These are phyloP conservation scores for Sugiyamaella boreocaroliniensis DNA, from an alignment of 805 yeast genomes.

Conservation along the genomic window DNA sequence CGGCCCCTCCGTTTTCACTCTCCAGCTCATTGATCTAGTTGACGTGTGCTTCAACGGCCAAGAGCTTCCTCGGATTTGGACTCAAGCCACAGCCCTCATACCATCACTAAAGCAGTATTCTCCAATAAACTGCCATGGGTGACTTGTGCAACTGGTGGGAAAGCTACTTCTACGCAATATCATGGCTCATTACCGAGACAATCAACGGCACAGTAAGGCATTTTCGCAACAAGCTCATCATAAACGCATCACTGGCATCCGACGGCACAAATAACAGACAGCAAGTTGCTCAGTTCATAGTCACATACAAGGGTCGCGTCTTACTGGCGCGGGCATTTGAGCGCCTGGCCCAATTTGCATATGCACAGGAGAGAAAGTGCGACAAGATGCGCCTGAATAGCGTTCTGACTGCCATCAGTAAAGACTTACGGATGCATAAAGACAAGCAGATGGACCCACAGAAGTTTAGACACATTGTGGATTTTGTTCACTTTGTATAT, in stretches of 20 bases:
- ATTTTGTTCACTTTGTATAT: background rate
- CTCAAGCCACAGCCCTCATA: too few relatives aligned
- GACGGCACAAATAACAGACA: background rate
- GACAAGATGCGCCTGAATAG: background rate
- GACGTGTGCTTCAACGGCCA: too few relatives aligned
- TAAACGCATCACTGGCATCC: background rate
- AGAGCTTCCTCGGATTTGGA: too few relatives aligned
- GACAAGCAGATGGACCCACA: background rate
- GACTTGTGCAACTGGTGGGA: background rate
- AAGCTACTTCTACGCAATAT: background rate
- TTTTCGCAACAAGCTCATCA: background rate
- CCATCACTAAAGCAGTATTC: too few relatives aligned
- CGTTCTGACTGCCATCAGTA: background rate
- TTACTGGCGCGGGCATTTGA: constrained; percentile 22
- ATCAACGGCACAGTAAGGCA: background rate
- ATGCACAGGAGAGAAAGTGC: background rate
- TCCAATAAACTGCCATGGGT: background rate
- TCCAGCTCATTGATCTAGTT: too few relatives aligned
- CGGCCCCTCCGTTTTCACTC: too few relatives aligned
- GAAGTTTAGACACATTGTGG: background rate
- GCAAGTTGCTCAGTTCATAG: background rate
- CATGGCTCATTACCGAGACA: constrained; percentile 3
- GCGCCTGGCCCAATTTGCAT: constrained; percentile 17
- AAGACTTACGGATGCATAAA: background rate
- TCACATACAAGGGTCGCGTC: background rate